These are phyloP conservation scores for Penicillium sclerotigenum DNA, from an alignment of 2,329 filamentous ascomycete genomes.

Conservation along the genomic window DNA sequence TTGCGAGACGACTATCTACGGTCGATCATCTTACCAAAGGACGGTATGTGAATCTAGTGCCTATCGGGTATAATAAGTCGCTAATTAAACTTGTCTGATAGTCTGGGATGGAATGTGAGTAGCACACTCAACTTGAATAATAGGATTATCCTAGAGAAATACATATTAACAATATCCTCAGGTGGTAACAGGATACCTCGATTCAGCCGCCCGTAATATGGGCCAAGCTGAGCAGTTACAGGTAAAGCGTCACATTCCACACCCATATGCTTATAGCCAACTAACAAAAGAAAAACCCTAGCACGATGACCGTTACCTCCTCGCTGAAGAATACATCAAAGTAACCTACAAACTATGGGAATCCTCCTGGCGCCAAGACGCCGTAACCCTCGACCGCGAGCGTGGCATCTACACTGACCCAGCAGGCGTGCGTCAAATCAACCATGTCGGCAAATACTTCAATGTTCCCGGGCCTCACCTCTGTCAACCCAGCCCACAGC, in stretches of 20 bases:
- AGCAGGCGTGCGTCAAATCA: conserved; percentile 59
- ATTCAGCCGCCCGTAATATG: conserved; percentile 63
- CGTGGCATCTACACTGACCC: conserved; percentile 60
- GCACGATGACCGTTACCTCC: conserved; percentile 65
- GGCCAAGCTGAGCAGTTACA: conserved; percentile 54
- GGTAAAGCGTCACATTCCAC: conserved; percentile 15
- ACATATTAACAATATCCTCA: conserved; percentile 20
- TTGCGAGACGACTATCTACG: conserved; percentile 63
- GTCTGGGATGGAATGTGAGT: conserved; percentile 56
- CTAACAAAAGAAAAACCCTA: conserved; percentile 17
- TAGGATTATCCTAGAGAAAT: no score
- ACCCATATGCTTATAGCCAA: neutral
- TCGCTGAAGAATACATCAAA: conserved; percentile 62
- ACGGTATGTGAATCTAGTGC: conserved; percentile 38
- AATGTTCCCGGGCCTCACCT: conserved; percentile 63
- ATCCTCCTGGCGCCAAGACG: conserved; percentile 65
- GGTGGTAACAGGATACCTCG: conserved; percentile 66
- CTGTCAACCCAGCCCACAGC: conserved; percentile 63
- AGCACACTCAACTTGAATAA: neutral
- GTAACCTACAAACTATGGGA: conserved; percentile 67
- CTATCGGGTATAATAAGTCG: neutral
- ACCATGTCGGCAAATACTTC: conserved; percentile 64
- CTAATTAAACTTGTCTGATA: conserved; percentile 20
- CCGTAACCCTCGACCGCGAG: conserved; percentile 58
- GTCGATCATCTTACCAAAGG: conserved; percentile 65